Evolutionary conservation across 257 asterid species (phyloP), one percentile per base, ranked within the genome.

Genomic region (Haberlea rhodopensis): DNA sequence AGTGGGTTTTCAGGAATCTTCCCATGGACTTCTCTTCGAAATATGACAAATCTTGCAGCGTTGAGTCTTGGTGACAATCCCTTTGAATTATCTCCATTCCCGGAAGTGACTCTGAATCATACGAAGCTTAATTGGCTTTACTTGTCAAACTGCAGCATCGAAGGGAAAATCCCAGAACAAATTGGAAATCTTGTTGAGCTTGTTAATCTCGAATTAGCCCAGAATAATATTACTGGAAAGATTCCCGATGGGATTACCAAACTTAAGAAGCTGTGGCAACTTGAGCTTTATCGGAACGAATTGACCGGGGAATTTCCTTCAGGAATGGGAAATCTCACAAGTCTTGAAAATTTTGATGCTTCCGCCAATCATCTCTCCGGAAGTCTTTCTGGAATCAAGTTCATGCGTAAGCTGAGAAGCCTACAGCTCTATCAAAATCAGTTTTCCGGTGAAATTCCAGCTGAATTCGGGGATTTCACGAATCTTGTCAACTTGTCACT

Each of bases 21-120:
- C 46, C 99, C 94, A 0, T 89, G 96, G 96, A 67, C 57, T 8
- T 85, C 94, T 24, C 65, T 92, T 2, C 31, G 22, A 4, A 81
- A 72, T 31, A 80, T 80, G 91, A 71, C 73, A 0, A 64, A 74
- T 51, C 79, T 92, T 23, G 73, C 56, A 18, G 90, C 66, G 0
- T 57, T 92, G 56, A 85, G 97, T 63, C 65, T 87, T 4, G 99
- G 99, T 2, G 97, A 89, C 60, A 92, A 89, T 65, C 24, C 48
- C 0, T 87, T 92, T 48, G 80, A 84, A 29, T 61, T 21, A 2
- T 57, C 84, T 4, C 75, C 70, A 6, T 89, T 92, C 57, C 99
- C 97, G 1, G 8, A 5, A 0, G 78, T 20, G 78, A 57, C 89
- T 29, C 11, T 75, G 46, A 70, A 65, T 57, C 86, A 80, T 27